Evolutionary conservation across 2,329 filamentous ascomycete species (phyloP), one percentile per base, ranked within the genome.

Genomic region (Cyphellophora europaea): DNA sequence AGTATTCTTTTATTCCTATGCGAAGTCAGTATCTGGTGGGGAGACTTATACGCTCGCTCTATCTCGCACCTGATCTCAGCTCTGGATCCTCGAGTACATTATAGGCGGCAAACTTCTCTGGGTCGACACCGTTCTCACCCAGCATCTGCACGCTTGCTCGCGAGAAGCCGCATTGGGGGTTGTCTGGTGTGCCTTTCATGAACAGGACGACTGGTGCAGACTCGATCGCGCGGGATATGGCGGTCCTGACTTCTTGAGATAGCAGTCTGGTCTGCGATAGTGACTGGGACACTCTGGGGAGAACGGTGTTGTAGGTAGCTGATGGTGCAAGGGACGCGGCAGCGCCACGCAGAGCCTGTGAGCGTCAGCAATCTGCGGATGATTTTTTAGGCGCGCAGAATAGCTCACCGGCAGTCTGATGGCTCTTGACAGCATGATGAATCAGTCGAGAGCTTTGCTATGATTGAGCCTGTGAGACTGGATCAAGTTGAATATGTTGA

Each of bases 161-260:
- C 40, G 89, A 96, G 71, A 95, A 98, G 30, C 91, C 91, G 63
- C 91, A 98, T 62, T 95, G 88, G 13, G 91, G 91, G 42, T 77
- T 85, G 65, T 95, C 88, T 39, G 91, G 91, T 1, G 91, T 96
- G 40, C 91, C 91, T 69, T 98, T 98, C 91, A 98, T 98, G 71
- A 98, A 98, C 38, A 98, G 72, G 1, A 98, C 91, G 0, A 98
- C 89, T 2, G 89, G 89, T 0, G 88, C 82, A 1, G 87, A 88
- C 15, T 66, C 70, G 11, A 98, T 80, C 19, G 89, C 89, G 59
- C 87, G 85, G 61, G 95, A 85, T 52, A 98, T 98, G 16, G 88
- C 87, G 25, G 76, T 63, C 43, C 74, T 77, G 8, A 84, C 91
- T 54, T 86, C 74, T 49, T 79, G 74, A 19, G 89, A 95, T 31